phyloP scores from a whole-genome alignment of 352 stramenopile species.

The Phytophthora crassamura region DNA sequence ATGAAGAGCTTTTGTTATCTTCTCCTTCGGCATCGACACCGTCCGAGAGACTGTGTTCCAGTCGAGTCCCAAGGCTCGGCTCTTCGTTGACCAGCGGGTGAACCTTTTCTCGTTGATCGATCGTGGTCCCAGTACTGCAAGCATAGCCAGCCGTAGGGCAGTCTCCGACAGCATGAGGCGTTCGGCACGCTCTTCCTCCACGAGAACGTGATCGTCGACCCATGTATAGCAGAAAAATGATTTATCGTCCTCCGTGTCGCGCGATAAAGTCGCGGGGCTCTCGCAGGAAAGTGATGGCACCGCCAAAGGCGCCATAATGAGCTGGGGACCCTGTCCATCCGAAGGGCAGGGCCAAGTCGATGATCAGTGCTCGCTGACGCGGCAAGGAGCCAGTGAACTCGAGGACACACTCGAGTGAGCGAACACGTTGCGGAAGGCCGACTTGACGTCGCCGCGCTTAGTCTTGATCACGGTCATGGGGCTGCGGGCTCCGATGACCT shows the following conservation, averaged over 20 bases:
- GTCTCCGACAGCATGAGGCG: conserved; percentile 9
- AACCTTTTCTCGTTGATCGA: conserved; percentile 31
- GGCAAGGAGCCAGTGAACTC: not conserved
- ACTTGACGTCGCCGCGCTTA: conserved; percentile 6
- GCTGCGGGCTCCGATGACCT: too few relatives aligned
- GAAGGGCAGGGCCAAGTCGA: conserved; percentile 24
- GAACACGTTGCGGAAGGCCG: not conserved
- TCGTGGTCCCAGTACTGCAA: conserved; percentile 11
- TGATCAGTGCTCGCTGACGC: not conserved
- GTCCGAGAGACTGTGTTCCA: conserved; percentile 11
- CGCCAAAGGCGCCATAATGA: conserved; percentile 20
- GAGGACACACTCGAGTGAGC: not conserved
- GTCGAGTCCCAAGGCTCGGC: conserved; percentile 14
- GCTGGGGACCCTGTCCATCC: conserved; percentile 27
- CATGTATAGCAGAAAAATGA: conserved; percentile 34
- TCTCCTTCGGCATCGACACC: conserved; percentile 24
- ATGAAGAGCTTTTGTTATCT: conserved; percentile 9
- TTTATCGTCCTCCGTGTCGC: not conserved
- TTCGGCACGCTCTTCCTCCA: conserved; percentile 9
- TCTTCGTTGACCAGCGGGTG: not conserved
- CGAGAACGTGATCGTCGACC: conserved; percentile 33
- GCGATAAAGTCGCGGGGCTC: not conserved
- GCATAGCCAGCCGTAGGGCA: conserved; percentile 18
- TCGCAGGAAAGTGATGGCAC: conserved; percentile 30
- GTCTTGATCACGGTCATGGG: too few relatives aligned